These are phyloP conservation scores for Hydnum rufescens DNA, from an alignment of 768 basidiomycete species.

Conservation along the genomic window DNA sequence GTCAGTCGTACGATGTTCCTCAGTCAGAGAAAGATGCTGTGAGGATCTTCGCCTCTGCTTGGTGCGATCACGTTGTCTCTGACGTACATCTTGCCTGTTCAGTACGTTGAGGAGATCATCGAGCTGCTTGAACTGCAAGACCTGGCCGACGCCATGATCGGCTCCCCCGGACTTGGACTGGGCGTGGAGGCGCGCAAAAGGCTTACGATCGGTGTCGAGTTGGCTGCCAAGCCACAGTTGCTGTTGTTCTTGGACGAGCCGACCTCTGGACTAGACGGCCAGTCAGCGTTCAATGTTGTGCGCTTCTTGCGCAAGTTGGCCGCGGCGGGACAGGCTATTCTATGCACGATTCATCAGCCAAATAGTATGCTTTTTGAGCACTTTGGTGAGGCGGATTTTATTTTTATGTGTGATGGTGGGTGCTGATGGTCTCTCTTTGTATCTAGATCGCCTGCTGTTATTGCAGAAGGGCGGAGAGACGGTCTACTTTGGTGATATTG, in stretches of 20 bases:
- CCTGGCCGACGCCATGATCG: conserved; percentile 26
- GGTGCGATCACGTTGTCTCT: too few relatives aligned
- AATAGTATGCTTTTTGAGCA: conserved; percentile 72
- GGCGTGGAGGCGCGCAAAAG: conserved; percentile 25
- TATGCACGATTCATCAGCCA: conserved; percentile 27
- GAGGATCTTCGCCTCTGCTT: too few relatives aligned
- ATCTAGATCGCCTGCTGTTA: conserved; percentile 24
- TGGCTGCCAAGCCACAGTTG: conserved; percentile 44
- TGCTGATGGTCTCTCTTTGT: too few relatives aligned
- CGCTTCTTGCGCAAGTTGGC: conserved; percentile 23
- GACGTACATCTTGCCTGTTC: too few relatives aligned
- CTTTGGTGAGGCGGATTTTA: too few relatives aligned
- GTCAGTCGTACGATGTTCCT: conserved; percentile 20
- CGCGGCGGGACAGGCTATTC: conserved; percentile 21
- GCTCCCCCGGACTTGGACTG: conserved; percentile 23
- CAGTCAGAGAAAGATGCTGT: conserved; percentile 26
- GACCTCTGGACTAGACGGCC: conserved; percentile 40
- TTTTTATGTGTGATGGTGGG: too few relatives aligned
- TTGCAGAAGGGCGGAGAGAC: conserved; percentile 65
- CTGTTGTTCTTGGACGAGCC: conserved; percentile 81
- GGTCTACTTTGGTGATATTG: conserved; percentile 87
- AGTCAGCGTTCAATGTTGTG: conserved; percentile 24
- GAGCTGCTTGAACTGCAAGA: conserved; percentile 27
- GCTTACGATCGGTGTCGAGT: conserved; percentile 34
- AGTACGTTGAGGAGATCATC: conserved; percentile 24